Conservation (phyloP, 2,329 filamentous ascomycete species). For the Colletotrichum sp. region DNA sequence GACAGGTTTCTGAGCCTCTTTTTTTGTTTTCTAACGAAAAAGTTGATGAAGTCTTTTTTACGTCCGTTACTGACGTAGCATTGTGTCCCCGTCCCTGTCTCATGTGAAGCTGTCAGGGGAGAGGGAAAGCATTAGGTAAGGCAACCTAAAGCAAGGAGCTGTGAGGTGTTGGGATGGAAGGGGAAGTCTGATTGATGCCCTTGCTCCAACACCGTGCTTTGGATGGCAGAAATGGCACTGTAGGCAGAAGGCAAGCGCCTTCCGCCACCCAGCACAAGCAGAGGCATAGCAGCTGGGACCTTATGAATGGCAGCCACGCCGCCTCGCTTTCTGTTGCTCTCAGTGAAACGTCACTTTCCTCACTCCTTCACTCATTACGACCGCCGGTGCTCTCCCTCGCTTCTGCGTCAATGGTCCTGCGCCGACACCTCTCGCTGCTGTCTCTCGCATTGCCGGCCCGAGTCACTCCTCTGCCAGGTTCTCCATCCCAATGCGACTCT, state of each 20-base stretch:
- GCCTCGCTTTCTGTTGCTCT: not conserved
- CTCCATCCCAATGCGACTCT: not conserved
- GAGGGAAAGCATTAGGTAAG: not conserved
- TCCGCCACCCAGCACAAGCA: not conserved
- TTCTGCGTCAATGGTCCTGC: not conserved
- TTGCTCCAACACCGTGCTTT: not conserved
- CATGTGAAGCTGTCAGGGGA: not conserved
- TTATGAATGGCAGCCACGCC: not conserved
- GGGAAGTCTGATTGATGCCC: not conserved
- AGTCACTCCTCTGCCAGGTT: not conserved
- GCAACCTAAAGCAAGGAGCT: not conserved
- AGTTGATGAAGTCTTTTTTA: constrained; percentile 11
- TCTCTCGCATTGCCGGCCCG: not conserved
- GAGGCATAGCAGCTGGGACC: not conserved
- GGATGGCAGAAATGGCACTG: not conserved
- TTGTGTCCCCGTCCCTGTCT: not conserved
- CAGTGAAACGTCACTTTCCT: not conserved
- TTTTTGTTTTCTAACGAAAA: constrained; percentile 18
- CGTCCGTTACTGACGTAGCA: not conserved
- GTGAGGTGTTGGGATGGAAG: not conserved
- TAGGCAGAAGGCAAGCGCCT: not conserved
- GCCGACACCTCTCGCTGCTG: not conserved
- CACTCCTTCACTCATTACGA: not conserved
- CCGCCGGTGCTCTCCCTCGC: not conserved
- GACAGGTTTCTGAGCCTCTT: constrained; percentile 18